Base-by-base conservation (phyloP, 768 basidiomycete genomes). In the Pholiota microspora region DNA sequence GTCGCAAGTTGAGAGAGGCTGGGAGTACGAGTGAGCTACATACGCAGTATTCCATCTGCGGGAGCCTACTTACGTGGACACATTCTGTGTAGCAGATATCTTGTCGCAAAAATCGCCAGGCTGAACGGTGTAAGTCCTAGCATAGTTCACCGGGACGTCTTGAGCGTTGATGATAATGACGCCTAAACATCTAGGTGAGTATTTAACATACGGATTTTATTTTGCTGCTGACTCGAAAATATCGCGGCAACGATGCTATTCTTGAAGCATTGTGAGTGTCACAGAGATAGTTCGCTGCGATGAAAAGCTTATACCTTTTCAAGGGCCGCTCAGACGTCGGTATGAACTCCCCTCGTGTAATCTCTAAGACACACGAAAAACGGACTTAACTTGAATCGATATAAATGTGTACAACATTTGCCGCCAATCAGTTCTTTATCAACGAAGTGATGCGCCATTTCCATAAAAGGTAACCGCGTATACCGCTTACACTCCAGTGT, bases 61-160 rank as follows among this genome's bases (percentile, higher is more conserved):
- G 29, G 29, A 31, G 29, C 6, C 6, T 12, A 31, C 48, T 21
- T 62, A 84, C 71, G 75, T 78, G 6, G 80, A 80, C 18, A 72
- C 74, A 52, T 71, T 69, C 48, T 75, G 61, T 4, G 67, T 64
- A 2, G 72, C 74, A 21, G 75, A 80, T 62, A 84, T 84, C 24
- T 52, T 64, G 61, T 81, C 73, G 67, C 85, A 86, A 49, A 73
- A 77, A 64, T 85, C 81, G 7, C 76, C 77, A 3, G 64, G 18
- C 15, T 64, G 58, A 18, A 86, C 78, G 13, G 72, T 76, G 56
- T 79, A 80, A 58, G 64, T 77, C 53, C 82, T 76, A 8, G 75
- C 74, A 54, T 84, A 86, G n/a, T 31, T 6, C 29, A 31, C 47
- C 13, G 13, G 27, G 9, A 15, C 47, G 23, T 28, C 23, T 28